Conservation (phyloP, 2,329 filamentous ascomycete genomes). For the Nothomitra cinnamomea region DNA sequence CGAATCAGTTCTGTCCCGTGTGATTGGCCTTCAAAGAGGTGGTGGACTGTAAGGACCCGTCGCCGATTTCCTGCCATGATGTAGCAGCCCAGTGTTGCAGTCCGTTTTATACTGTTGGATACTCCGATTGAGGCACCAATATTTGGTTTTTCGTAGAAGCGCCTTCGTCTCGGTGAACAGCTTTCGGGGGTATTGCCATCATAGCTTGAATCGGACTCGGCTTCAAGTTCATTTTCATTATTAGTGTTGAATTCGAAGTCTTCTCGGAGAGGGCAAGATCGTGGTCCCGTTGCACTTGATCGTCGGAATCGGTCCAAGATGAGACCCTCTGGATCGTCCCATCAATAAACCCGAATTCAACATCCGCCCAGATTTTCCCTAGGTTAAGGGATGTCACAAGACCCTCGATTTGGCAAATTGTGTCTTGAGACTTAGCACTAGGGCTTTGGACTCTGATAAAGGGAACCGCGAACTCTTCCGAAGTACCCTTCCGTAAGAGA, state of each 20-base stretch:
- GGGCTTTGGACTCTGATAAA: neutral
- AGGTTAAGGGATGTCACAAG: neutral
- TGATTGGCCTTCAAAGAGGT: neutral
- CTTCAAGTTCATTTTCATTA: too few species aligned
- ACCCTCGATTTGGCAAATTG: neutral
- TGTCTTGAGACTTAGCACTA: neutral
- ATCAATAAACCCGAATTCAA: neutral
- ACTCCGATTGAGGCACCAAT: neutral
- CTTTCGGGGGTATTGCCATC: neutral
- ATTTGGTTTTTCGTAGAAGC: neutral
- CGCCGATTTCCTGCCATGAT: neutral
- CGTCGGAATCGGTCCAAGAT: neutral
- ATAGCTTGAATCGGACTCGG: neutral
- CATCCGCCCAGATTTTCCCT: neutral
- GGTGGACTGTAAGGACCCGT: neutral
- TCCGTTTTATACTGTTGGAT: neutral
- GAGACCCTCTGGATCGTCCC: neutral
- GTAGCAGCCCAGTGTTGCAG: neutral
- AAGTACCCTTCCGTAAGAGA: neutral
- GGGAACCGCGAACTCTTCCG: neutral
- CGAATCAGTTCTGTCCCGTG: neutral
- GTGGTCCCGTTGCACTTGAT: neutral
- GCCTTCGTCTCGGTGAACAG: neutral
- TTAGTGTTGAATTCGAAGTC: too few species aligned
- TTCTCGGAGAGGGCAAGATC: neutral